Evolutionary conservation across 352 stramenopile genomes (phyloP).

Genomic region (Phytophthora tubulina): DNA sequence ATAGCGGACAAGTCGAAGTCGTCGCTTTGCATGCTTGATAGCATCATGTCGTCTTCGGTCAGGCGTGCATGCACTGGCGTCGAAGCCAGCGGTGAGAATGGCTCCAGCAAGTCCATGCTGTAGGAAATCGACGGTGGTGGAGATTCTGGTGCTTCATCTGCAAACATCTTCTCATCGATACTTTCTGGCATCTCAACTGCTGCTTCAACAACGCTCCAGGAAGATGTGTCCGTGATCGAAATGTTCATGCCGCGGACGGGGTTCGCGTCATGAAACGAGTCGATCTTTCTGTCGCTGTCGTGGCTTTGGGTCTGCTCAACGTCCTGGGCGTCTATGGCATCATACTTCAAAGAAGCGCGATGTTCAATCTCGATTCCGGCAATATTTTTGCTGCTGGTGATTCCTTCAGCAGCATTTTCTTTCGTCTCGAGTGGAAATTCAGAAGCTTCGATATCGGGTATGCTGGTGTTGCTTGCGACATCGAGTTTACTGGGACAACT

Average conservation of each 20-base stretch:
- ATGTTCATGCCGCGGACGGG: background rate
- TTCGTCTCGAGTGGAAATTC: constrained; percentile 11
- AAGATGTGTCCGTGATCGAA: background rate
- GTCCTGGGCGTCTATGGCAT: background rate
- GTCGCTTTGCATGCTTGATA: constrained; percentile 44
- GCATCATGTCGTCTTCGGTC: constrained; percentile 31
- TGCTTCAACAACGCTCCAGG: constrained; percentile 1
- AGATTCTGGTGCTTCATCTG: constrained; percentile 1
- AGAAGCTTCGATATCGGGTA: background rate
- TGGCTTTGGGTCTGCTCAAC: background rate
- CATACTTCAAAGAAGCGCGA: background rate
- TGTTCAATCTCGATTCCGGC: constrained; percentile 3
- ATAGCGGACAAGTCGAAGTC: constrained; percentile 32
- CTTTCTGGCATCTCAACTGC: background rate
- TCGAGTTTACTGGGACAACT: background rate
- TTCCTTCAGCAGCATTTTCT: background rate
- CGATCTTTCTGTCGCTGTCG: background rate
- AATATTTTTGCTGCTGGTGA: background rate
- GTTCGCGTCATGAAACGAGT: background rate
- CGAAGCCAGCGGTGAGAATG: constrained; percentile 19
- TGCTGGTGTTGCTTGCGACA: background rate
- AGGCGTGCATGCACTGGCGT: background rate
- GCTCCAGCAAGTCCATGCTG: constrained; percentile 21
- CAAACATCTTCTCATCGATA: background rate
- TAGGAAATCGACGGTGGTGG: constrained; percentile 7